These are phyloP conservation scores for Linnemannia exigua DNA, from an alignment of 192 early-diverging fungal species.

Conservation along the genomic window DNA sequence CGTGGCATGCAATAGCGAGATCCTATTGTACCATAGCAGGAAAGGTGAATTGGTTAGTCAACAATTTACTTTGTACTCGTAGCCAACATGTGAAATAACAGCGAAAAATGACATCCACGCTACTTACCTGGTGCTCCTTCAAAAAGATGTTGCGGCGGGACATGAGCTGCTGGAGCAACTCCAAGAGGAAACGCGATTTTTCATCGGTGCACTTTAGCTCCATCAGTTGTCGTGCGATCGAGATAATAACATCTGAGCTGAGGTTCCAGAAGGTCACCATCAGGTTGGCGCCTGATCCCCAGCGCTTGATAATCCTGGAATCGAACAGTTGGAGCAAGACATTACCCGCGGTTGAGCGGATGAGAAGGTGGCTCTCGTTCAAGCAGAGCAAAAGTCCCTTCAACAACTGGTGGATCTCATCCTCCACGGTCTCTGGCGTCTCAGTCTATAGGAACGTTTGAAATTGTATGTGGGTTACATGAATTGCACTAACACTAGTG, in stretches of 20 bases:
- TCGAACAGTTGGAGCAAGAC: slow-evolving; percentile 82
- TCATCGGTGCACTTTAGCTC: slow-evolving; percentile 78
- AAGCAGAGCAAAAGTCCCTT: slow-evolving; percentile 82
- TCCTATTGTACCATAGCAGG: slow-evolving; percentile 39
- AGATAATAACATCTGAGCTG: slow-evolving; percentile 72
- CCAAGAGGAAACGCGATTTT: slow-evolving; percentile 74
- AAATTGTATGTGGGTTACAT: not conserved
- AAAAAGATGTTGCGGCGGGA: slow-evolving; percentile 74
- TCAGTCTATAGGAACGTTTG: slow-evolving; percentile 61
- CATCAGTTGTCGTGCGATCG: slow-evolving; percentile 82
- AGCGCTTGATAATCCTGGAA: slow-evolving; percentile 77
- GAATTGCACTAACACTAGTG: not conserved
- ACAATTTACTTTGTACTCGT: not conserved
- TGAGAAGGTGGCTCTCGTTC: slow-evolving; percentile 75
- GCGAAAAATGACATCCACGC: not conserved
- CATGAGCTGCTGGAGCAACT: slow-evolving; percentile 77
- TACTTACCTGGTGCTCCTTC: slow-evolving; percentile 60
- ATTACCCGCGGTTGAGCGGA: slow-evolving; percentile 80
- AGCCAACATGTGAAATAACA: not conserved
- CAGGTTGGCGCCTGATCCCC: slow-evolving; percentile 81
- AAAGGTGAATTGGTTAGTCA: not conserved
- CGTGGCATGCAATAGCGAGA: slow-evolving; percentile 65
- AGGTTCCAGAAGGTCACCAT: slow-evolving; percentile 88
- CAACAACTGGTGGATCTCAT: slow-evolving; percentile 82
- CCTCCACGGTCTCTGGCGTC: slow-evolving; percentile 73